phyloP scores from a whole-genome alignment of 2,329 filamentous ascomycete genomes.

The Westerdykella aurantiaca region DNA sequence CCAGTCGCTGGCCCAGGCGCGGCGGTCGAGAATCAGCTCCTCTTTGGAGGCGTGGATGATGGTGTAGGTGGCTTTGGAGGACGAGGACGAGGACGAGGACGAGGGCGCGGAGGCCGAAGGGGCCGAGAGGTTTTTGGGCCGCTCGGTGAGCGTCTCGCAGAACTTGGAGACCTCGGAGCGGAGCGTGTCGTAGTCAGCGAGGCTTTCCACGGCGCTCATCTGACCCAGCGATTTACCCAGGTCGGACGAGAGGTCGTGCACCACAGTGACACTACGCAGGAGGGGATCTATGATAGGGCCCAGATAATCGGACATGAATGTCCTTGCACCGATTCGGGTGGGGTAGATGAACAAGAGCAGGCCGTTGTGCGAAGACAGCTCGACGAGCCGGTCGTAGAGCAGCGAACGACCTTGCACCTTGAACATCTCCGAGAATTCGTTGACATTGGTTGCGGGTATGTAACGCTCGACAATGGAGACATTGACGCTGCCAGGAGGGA shows the following conservation, averaged over 20 bases:
- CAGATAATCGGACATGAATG: conserved; percentile 56
- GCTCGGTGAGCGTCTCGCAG: conserved; percentile 21
- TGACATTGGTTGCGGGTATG: conserved; percentile 55
- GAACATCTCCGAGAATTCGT: conserved; percentile 57
- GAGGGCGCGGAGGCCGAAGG: conserved; percentile 23
- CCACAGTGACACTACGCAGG: conserved; percentile 53
- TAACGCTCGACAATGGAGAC: conserved; percentile 59
- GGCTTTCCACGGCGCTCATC: conserved; percentile 49
- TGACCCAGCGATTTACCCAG: conserved; percentile 50
- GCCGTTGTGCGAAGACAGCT: conserved; percentile 53
- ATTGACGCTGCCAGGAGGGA: conserved; percentile 55
- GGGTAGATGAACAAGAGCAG: conserved; percentile 59
- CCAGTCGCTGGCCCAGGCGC: conserved; percentile 56
- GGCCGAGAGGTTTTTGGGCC: conserved; percentile 16
- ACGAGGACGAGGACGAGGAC: conserved; percentile 21
- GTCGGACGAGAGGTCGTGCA: conserved; percentile 54
- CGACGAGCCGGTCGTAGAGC: conserved; percentile 55
- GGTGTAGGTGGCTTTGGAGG: conserved; percentile 36
- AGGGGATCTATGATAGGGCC: conserved; percentile 57
- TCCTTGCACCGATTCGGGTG: conserved; percentile 51
- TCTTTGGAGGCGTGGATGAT: conserved; percentile 49
- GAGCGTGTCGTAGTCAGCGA: conserved; percentile 52
- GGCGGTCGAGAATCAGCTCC: conserved; percentile 46
- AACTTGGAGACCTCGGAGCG: conserved; percentile 28
- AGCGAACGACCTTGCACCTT: conserved; percentile 48